Percentiles rank a stretch among this genome's conserved stretches.
Evolutionary conservation across 2,329 filamentous ascomycete species (phyloP).

Genomic region (Scedosporium minutisporum): DNA sequence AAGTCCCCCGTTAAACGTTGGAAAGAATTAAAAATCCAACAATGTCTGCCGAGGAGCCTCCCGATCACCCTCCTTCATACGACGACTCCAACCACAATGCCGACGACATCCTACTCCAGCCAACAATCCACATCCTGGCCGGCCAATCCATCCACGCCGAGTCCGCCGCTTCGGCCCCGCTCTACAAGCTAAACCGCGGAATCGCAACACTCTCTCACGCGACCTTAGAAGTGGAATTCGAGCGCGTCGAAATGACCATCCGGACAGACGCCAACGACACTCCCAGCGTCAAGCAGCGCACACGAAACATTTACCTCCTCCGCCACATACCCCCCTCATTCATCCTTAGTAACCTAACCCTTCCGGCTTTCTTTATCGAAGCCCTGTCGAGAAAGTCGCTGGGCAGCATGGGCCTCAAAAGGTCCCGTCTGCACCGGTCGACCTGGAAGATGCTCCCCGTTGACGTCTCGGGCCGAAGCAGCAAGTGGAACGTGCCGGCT

Average conservation of each 20-base stretch:
- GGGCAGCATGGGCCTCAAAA: constrained; percentile 9
- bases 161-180: constrained; percentile 10
- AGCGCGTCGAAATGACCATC: constrained; percentile 14
- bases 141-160: constrained; percentile 16
- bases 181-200: constrained; percentile 18
- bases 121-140: constrained; percentile 16
- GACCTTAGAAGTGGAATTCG: constrained; percentile 13
- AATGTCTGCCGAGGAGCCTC: not conserved
- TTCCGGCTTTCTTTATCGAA: not conserved
- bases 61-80: constrained; percentile 2
- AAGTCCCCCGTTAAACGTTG: too few relatives aligned
- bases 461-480: not conserved
- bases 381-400: constrained; percentile 2
- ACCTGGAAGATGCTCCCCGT: constrained; percentile 10
- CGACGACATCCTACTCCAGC: constrained; percentile 13
- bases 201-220: constrained; percentile 12
- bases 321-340: constrained; percentile 14
- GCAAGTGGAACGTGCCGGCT: constrained; percentile 11
- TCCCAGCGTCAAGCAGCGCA: constrained; percentile 18
- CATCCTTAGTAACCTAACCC: not conserved
- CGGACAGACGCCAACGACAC: constrained; percentile 13
- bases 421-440: constrained; percentile 3
- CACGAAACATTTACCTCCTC: constrained; percentile 24
- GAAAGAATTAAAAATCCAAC: too few relatives aligned
- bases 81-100: not conserved